Evolutionary conservation across 345 rosid species (phyloP).

Genomic region (Syzygium aqueum): DNA sequence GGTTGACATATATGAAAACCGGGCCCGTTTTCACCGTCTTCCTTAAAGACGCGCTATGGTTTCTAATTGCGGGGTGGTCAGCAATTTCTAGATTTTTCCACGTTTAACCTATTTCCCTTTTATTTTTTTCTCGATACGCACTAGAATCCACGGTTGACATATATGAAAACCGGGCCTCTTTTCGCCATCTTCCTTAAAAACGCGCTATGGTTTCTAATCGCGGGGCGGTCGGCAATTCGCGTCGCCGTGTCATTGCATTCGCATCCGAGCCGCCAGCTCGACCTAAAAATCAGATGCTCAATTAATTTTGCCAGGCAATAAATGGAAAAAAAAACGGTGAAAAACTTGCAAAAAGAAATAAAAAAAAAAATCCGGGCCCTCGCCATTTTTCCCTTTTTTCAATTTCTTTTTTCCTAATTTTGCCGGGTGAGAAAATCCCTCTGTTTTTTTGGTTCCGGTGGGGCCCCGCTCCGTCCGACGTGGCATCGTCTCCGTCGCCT

Average conservation of each 20-base stretch:
- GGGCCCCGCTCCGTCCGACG: not conserved
- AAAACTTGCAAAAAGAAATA: not conserved
- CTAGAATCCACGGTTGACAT: not conserved
- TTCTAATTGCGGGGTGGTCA: not conserved
- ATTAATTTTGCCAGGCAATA: too few relatives aligned
- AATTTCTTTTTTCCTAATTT: not conserved
- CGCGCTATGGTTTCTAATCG: not conserved
- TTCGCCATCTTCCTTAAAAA: not conserved
- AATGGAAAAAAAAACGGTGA: not conserved
- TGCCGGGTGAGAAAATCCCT: not conserved
- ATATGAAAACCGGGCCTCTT: not conserved
- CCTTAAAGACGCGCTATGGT: not conserved
- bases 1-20: not conserved
- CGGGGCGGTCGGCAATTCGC: fast-evolving
- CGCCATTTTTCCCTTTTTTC: not conserved
- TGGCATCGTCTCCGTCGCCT: not conserved
- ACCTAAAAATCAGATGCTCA: too few relatives aligned
- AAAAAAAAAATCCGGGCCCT: not conserved
- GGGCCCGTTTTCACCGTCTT: not conserved
- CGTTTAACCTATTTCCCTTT: too few relatives aligned
- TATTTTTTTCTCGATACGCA: not conserved
- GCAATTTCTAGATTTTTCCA: not conserved
- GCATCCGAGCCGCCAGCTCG: not conserved
- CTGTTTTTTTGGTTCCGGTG: not conserved
- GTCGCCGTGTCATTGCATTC: fast-evolving